Evolutionary conservation across 139 green algal species (phyloP).

Genomic region (Chlorella sp.): DNA sequence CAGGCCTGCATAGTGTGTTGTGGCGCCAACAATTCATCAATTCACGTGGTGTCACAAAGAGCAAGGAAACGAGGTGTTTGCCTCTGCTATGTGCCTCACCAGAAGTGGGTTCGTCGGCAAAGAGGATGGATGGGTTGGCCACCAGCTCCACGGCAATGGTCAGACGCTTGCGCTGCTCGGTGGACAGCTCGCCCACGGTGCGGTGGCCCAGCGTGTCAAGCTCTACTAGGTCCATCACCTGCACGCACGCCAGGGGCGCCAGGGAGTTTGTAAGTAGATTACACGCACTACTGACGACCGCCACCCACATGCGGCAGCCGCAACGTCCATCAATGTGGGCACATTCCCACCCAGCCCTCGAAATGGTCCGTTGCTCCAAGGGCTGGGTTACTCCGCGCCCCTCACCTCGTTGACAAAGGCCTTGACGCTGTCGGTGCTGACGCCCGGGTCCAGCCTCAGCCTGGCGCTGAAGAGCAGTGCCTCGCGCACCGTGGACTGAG

Average conservation of each 20-base stretch:
- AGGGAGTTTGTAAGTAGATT: too few relatives aligned
- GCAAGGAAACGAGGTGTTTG: too few relatives aligned
- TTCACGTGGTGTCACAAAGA: too few relatives aligned
- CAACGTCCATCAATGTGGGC: too few relatives aligned
- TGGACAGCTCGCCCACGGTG: conserved; percentile 32
- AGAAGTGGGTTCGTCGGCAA: conserved; percentile 53
- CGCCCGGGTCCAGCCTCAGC: conserved; percentile 21
- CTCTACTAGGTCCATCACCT: conserved; percentile 62
- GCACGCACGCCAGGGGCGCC: too few relatives aligned
- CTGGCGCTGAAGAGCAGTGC: conserved; percentile 42
- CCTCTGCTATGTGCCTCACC: too few relatives aligned
- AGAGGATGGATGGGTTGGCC: conserved; percentile 38
- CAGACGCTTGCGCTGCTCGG: conserved; percentile 83
- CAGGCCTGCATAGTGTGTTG: too few relatives aligned
- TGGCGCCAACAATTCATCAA: too few relatives aligned
- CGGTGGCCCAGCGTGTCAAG: conserved; percentile 19
- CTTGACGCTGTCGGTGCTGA: background rate
- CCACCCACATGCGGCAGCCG: background rate
- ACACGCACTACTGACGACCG: too few relatives aligned
- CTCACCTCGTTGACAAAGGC: conserved; percentile 48
- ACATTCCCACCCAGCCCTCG: too few relatives aligned
- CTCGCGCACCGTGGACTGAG: conserved; percentile 49
- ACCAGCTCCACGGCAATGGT: conserved; percentile 74
- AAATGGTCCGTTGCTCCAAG: too few relatives aligned
- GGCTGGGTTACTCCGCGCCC: too few relatives aligned